phyloP scores from a whole-genome alignment of 176 grass and related monocot species.

The Aegilops sharonensis region DNA sequence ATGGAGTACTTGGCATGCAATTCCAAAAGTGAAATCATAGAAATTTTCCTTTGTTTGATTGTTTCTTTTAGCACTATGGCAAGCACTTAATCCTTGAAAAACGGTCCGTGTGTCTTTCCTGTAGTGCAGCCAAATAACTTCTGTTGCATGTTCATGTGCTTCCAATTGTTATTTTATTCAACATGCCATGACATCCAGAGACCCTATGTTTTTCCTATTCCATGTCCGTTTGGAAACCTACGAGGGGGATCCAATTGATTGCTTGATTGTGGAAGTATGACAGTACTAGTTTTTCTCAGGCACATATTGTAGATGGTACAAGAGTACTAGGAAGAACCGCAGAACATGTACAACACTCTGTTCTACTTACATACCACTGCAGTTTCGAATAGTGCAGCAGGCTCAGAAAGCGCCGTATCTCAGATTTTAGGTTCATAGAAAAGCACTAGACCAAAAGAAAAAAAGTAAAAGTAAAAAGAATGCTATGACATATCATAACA shows the following conservation, averaged over 20 bases:
- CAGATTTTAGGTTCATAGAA: neutral
- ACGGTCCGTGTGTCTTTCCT: neutral
- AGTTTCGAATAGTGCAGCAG: neutral
- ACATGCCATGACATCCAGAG: neutral
- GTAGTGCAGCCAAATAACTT: neutral
- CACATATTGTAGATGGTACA: neutral
- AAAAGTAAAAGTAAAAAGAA: neutral
- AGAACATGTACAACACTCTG: neutral
- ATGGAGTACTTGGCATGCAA: neutral
- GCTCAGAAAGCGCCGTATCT: neutral
- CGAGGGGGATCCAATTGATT: neutral
- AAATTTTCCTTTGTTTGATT: neutral
- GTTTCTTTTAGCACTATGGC: neutral
- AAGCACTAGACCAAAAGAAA: neutral
- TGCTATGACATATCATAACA: neutral
- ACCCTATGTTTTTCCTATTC: neutral
- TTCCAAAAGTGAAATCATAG: neutral
- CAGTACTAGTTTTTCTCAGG: neutral
- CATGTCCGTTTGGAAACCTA: neutral
- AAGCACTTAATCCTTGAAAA: neutral
- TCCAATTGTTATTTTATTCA: neutral
- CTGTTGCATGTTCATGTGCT: neutral
- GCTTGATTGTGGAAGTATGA: neutral
- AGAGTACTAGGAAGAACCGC: neutral
- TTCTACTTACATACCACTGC: neutral